Conservation (phyloP, 352 stramenopile species). For the Pythium grandisporangium region DNA sequence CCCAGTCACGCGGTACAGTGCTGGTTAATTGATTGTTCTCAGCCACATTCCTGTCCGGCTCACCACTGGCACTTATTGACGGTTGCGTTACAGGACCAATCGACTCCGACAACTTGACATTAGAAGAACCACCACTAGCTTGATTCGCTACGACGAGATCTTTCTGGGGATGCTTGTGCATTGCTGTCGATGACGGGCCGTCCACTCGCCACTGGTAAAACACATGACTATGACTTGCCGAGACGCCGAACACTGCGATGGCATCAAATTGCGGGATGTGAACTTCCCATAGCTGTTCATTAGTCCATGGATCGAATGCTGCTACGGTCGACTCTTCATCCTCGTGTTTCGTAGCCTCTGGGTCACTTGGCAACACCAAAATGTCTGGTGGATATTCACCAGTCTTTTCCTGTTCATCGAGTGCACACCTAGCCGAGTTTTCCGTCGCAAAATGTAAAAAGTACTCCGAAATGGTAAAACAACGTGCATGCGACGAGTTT, state of each 20-base stretch:
- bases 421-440: slow-evolving; percentile 25
- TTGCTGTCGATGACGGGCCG: slow-evolving; percentile 36
- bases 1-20: slow-evolving; percentile 11
- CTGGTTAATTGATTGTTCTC: slow-evolving; percentile 14
- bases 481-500: slow-evolving; percentile 51
- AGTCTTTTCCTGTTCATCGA: background rate
- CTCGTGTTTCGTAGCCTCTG: slow-evolving; percentile 22
- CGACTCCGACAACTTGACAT: too few relatives aligned
- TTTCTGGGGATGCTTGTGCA: background rate
- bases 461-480: slow-evolving; percentile 78
- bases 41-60: too few relatives aligned
- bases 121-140: slow-evolving; percentile 1
- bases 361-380: slow-evolving; percentile 49
- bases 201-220: slow-evolving; percentile 74
- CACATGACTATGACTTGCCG: slow-evolving; percentile 27
- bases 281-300: slow-evolving; percentile 64
- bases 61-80: too few relatives aligned
- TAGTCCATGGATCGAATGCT: slow-evolving; percentile 62
- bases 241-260: slow-evolving; percentile 59
- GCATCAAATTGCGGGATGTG: slow-evolving; percentile 64
- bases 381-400: slow-evolving; percentile 26
- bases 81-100: too few relatives aligned
- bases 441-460: slow-evolving; percentile 63
- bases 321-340: slow-evolving; percentile 64
- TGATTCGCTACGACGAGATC: slow-evolving; percentile 12